Base-by-base conservation (phyloP, 345 rosid species). In the Arabis alpina region DNA sequence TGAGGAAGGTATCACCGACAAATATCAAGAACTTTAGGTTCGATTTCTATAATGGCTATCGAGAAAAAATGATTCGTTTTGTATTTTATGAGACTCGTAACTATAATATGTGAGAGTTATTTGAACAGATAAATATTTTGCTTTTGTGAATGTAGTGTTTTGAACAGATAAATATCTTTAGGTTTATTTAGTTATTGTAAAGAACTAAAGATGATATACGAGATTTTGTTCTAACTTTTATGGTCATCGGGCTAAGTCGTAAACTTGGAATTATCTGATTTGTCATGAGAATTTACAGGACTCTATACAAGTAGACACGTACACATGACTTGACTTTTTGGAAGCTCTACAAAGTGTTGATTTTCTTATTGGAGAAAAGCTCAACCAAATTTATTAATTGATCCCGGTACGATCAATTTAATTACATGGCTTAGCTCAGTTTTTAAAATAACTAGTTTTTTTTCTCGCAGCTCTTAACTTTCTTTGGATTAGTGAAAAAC, bases 321-420 rank as follows among this genome's bases (percentile, higher is more conserved):
- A 55, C 64, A 19, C 25, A 32, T 60, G 74, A 59, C 74, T 49
- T 59, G 66, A 50, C 74, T 70, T 70, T 60, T 27, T 19, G 9
- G 15, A 15, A 32, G 41, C 48, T 27, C 39, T 14, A 48, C 39
- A 25, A 36, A 36, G 8, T 32, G 49, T 49, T 5, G 5, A 15
- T 49, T 23, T 49, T 49, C 10, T 49, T 32, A 5, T 32, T 32
- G 5, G 4, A 28, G 23, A 28, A 28, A 34, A 6, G 7, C 3
- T 36, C 3, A 8, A 36, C 40, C 10, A 10, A 8, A 36, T 8
- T 8, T 36, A 36, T 36, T 36, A 8, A 1, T 8, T 8, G 10
- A 36, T 36, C 40, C 10, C 2, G 40, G 10, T 36, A 1, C 1
- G 40, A 36, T 36, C 40, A 36, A 8, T 36, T 36, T 8, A 36